Evolutionary conservation across 1,284 basidiomycete genomes (phyloP).

Genomic region (Cutaneotrichosporon curvatum): DNA sequence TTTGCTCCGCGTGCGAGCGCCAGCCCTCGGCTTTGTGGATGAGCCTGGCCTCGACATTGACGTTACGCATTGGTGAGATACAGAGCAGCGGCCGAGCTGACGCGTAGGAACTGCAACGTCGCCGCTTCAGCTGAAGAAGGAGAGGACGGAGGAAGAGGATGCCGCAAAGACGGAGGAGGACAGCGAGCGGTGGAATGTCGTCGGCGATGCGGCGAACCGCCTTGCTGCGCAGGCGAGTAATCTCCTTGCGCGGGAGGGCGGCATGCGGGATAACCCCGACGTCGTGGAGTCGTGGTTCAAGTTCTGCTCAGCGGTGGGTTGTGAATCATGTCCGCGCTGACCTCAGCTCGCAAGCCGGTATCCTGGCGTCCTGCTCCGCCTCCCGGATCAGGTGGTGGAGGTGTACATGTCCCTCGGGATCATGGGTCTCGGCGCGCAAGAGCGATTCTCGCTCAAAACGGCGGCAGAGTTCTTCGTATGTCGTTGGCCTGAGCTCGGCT

Average conservation of each 20-base stretch:
- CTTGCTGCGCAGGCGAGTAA: constrained; percentile 58
- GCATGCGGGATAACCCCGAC: constrained; percentile 69
- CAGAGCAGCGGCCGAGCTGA: too few species aligned
- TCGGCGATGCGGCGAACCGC: constrained; percentile 51
- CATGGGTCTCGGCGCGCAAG: constrained; percentile 64
- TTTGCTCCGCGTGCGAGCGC: constrained; percentile 65
- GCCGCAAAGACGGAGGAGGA: constrained; percentile 23
- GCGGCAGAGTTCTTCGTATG: constrained; percentile 73
- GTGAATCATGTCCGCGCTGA: constrained; percentile 4
- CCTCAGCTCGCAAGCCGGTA: constrained; percentile 65
- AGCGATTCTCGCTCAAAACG: constrained; percentile 75
- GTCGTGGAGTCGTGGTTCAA: constrained; percentile 80
- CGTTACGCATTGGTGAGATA: constrained; percentile 55
- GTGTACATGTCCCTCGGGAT: constrained; percentile 66
- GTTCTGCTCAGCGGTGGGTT: constrained; percentile 51
- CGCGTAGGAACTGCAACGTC: constrained; percentile 54
- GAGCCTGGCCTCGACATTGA: constrained; percentile 65
- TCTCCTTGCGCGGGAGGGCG: constrained; percentile 54
- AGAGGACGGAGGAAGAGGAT: constrained; percentile 23
- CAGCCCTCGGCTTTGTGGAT: constrained; percentile 77
- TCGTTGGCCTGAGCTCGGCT: constrained; percentile 5
- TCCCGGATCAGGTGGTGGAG: constrained; percentile 61
- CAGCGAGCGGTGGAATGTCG: constrained; percentile 29
- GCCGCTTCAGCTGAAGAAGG: constrained; percentile 30
- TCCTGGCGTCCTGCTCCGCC: constrained; percentile 59